Base-by-base conservation (phyloP, 164 flowering plant genomes). In the Berberis vulgaris region DNA sequence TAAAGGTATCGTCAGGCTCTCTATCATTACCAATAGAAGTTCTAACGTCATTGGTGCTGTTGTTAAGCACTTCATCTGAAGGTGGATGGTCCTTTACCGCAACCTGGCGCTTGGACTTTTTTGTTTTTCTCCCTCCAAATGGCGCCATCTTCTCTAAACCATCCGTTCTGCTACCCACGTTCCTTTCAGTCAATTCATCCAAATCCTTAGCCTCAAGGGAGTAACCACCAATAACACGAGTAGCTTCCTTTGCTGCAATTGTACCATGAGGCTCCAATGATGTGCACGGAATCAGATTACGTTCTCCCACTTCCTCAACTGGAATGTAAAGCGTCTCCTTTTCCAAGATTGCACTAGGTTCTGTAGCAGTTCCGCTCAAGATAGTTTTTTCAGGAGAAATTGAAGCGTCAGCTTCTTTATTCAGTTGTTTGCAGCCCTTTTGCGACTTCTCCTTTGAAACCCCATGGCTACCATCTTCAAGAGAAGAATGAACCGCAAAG, bases 361-460 rank as follows among this genome's bases (percentile, higher is more conserved):
- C 47, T 53, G 67, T 50, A 67, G 39, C 4, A 50, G 38, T 46
- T 6, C 40, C 43, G 60, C 42, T 64, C 13, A 26, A 10, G 12
- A 9, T 11, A 62, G 2, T 60, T 68, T 67, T 44, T 45, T 66
- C 58, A 61, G 57, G 46, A 52, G 60, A 45, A 56, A 11, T 8
- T 54, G 9, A 60, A 38, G 67, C 64, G 62, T 42, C 66, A 59
- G 63, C 43, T 62, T 71, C 73, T 61, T 65, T 53, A 59, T 13
- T 62, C 10, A 66, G 50, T 64, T 60, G 66, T 62, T 12, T 50
- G 2, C 62, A 56, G 6, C 12, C 57, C 52, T 26, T 50, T 57
- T 11, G 68, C 11, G 46, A 43, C 45, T 40, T 49, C 41, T 26
- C 65, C 45, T 9, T 26, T 41, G 65, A 50, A 63, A 8, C 59